A percentile compares a stretch with the other conserved stretches of the same genome.
Evolutionary conservation across 768 basidiomycete species (phyloP).

Genomic region (Boletus pseudopeckii): DNA sequence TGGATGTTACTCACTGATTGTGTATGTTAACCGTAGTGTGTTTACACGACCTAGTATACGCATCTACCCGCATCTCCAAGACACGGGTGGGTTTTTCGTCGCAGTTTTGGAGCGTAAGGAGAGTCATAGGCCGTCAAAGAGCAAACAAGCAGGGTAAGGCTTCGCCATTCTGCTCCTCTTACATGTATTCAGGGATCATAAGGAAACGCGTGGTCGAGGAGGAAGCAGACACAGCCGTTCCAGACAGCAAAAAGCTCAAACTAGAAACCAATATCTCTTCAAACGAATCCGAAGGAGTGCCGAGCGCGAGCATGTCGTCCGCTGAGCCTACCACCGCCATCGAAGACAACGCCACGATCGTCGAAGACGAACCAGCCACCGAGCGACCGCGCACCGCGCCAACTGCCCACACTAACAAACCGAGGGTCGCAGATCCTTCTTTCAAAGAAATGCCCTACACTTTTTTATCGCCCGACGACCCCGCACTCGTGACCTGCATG

Average conservation of each 20-base stretch:
- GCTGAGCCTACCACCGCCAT: neutral
- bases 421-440: slow-evolving; percentile 29
- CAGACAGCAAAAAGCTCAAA: slow-evolving; percentile 51
- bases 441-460: slow-evolving; percentile 94
- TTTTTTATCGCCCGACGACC: slow-evolving; percentile 68
- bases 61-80: slow-evolving; percentile 92
- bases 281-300: slow-evolving; percentile 2
- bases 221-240: slow-evolving; percentile 36
- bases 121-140: neutral
- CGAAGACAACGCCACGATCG: neutral
- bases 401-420: neutral
- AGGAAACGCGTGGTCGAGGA: slow-evolving; percentile 53
- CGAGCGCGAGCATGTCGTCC: slow-evolving; percentile 5
- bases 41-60: slow-evolving; percentile 55
- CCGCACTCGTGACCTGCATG: slow-evolving; percentile 70
- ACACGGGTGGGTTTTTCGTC: slow-evolving; percentile 98
- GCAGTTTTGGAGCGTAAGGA: slow-evolving; percentile 69
- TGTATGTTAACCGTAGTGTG: neutral
- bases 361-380: slow-evolving; percentile 1
- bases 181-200: neutral
- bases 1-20: neutral
- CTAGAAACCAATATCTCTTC: slow-evolving; percentile 28
- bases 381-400: neutral
- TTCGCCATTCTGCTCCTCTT: neutral
- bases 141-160: slow-evolving; percentile 15